Percentiles rank a stretch among this genome's conserved stretches.
phyloP scores from a whole-genome alignment of 768 basidiomycete species.

The Suillus cothurnatus region DNA sequence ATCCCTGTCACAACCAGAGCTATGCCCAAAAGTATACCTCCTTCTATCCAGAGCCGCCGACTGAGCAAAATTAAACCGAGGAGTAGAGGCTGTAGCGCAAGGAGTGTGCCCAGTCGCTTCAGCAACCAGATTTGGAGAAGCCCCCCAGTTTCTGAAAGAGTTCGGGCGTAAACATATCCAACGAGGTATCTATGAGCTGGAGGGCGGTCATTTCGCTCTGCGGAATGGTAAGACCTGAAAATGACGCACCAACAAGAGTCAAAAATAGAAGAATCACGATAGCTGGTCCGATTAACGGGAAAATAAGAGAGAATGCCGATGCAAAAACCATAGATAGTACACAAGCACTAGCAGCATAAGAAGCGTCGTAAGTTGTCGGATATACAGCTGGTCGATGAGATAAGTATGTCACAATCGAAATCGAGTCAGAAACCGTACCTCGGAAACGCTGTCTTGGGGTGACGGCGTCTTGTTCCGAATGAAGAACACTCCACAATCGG shows the following conservation, averaged over 20 bases:
- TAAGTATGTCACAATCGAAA: constrained; percentile 3
- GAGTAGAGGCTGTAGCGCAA: constrained; percentile 73
- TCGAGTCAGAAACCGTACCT: constrained; percentile 45
- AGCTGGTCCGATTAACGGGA: constrained; percentile 76
- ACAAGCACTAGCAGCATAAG: constrained; percentile 66
- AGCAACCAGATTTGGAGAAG: constrained; percentile 75
- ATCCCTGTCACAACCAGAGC: constrained; percentile 56
- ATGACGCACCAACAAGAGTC: constrained; percentile 59
- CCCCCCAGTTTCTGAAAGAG: constrained; percentile 75
- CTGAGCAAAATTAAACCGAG: constrained; percentile 74
- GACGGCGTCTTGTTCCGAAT: constrained; percentile 57
- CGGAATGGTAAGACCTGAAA: neutral
- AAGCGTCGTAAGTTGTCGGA: constrained; percentile 69
- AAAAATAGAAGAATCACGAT: constrained; percentile 65
- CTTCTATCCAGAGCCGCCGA: constrained; percentile 70
- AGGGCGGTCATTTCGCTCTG: constrained; percentile 1
- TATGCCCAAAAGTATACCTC: constrained; percentile 58
- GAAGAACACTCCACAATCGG: constrained; percentile 57
- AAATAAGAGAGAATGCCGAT: constrained; percentile 71
- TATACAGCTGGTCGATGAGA: constrained; percentile 55
- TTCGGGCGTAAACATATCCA: constrained; percentile 76
- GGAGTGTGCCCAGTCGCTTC: constrained; percentile 68
- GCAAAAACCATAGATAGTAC: constrained; percentile 72
- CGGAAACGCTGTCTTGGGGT: constrained; percentile 82
- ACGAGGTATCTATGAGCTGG: constrained; percentile 80